phyloP scores from a whole-genome alignment of 2,329 filamentous ascomycete species.

The Aspergillus vadensis region DNA sequence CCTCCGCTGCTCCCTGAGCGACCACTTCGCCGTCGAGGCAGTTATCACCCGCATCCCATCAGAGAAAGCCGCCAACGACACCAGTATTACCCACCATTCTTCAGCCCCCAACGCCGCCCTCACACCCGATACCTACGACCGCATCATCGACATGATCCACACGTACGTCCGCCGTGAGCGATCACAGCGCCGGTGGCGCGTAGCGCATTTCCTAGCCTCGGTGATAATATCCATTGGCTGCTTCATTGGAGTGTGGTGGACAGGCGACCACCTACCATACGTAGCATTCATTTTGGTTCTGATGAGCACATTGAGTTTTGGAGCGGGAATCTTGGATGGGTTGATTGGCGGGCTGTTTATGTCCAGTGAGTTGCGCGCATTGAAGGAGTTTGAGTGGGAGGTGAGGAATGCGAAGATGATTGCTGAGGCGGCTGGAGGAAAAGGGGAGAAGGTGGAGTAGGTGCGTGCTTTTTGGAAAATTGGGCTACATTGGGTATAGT shows the following conservation, averaged over 20 bases:
- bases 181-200: constrained; percentile 69
- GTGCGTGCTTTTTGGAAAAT: no score
- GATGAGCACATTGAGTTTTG: constrained; percentile 74
- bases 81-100: constrained; percentile 5
- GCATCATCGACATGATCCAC: constrained; percentile 70
- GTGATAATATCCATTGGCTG: constrained; percentile 71
- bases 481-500: no score
- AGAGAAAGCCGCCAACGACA: no score
- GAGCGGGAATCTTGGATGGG: constrained; percentile 77
- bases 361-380: constrained; percentile 74
- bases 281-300: constrained; percentile 80
- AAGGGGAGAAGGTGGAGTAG: no score
- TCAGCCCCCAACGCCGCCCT: constrained; percentile 32
- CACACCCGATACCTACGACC: constrained; percentile 62
- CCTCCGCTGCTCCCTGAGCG: constrained; percentile 82
- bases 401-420: constrained; percentile 63
- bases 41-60: constrained; percentile 58
- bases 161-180: constrained; percentile 71
- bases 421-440: background rate
- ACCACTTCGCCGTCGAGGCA: constrained; percentile 90
- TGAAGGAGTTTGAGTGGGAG: constrained; percentile 95
- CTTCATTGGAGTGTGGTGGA: constrained; percentile 84
- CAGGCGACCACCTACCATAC: constrained; percentile 63
- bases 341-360: constrained; percentile 87
- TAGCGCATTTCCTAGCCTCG: constrained; percentile 71